Conservation (phyloP, 2,329 filamentous ascomycete genomes). For the Aspergillus tanneri region DNA sequence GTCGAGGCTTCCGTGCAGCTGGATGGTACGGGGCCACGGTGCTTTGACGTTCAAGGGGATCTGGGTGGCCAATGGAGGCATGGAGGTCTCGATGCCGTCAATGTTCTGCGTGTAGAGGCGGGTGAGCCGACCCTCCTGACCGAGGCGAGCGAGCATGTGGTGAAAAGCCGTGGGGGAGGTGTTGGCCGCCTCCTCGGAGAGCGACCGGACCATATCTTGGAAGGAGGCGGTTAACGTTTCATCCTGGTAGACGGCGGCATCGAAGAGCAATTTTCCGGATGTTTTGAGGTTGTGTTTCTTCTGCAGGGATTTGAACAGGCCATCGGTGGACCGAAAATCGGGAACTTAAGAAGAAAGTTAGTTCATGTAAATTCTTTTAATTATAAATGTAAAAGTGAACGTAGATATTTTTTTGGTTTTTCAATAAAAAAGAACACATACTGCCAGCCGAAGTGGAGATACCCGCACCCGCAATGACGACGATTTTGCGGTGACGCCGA, state of each 20-base stretch:
- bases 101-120: slow-evolving; percentile 97
- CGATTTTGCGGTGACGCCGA: slow-evolving; percentile 90
- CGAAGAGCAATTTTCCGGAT: slow-evolving; percentile 93
- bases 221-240: slow-evolving; percentile 85
- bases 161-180: slow-evolving; percentile 87
- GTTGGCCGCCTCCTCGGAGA: slow-evolving; percentile 73
- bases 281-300: slow-evolving; percentile 87
- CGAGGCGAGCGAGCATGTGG: slow-evolving; percentile 85
- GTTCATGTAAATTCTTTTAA: too few relatives aligned
- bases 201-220: slow-evolving; percentile 90
- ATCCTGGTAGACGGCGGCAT: slow-evolving; percentile 95
- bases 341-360: slow-evolving; percentile 60
- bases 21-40: slow-evolving; percentile 90
- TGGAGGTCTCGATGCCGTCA: slow-evolving; percentile 84
- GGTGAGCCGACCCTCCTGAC: slow-evolving; percentile 79
- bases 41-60: slow-evolving; percentile 80
- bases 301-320: slow-evolving; percentile 81
- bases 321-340: slow-evolving; percentile 89
- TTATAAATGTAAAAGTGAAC: too few relatives aligned
- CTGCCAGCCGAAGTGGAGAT: slow-evolving; percentile 95
- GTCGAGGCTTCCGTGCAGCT: slow-evolving; percentile 87
- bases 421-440: slow-evolving; percentile 48
- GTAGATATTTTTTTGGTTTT: too few relatives aligned
- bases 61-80: slow-evolving; percentile 74
- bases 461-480: slow-evolving; percentile 92